Percentiles rank a stretch among this genome's conserved stretches.
These are phyloP conservation scores for Fusarium temperatum DNA, from an alignment of 2,329 filamentous ascomycete genomes.

Conservation along the genomic window DNA sequence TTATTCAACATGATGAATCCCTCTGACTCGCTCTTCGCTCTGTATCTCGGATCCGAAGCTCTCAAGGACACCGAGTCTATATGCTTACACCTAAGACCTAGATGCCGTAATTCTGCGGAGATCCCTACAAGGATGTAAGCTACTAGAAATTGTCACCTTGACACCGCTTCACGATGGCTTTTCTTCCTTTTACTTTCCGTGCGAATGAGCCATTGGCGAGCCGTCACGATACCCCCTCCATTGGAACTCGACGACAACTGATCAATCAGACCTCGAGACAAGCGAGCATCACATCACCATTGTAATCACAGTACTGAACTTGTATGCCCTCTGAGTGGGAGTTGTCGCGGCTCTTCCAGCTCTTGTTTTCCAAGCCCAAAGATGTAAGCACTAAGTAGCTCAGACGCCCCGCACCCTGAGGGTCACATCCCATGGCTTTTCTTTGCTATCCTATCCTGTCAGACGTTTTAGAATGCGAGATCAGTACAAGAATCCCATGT, in stretches of 20 bases:
- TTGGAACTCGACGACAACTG: constrained; percentile 9
- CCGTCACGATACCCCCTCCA: constrained; percentile 15
- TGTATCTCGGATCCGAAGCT: constrained; percentile 10
- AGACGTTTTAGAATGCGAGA: constrained; percentile 11
- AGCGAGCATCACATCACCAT: not conserved
- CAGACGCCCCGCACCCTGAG: constrained; percentile 16
- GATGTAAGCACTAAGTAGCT: constrained; percentile 31
- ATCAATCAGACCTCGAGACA: constrained; percentile 1
- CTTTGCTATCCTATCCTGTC: constrained; percentile 9
- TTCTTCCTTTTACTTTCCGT: not conserved
- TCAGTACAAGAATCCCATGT: constrained; percentile 15
- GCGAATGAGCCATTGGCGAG: constrained; percentile 3
- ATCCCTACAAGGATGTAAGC: constrained; percentile 3
- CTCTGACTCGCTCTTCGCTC: not conserved
- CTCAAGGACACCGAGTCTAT: not conserved
- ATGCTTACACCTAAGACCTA: not conserved
- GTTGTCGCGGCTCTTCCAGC: constrained; percentile 13
- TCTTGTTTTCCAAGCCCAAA: not conserved
- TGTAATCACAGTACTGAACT: not conserved
- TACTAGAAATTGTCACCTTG: not conserved
- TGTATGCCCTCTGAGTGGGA: not conserved
- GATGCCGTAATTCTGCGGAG: constrained; percentile 14
- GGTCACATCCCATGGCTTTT: constrained; percentile 8
- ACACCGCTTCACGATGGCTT: not conserved
- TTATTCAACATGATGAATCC: not conserved